Percentiles rank a stretch among this genome's conserved stretches.
Evolutionary conservation across 768 basidiomycete genomes (phyloP).

Genomic region (Rhizopogon rudus): DNA sequence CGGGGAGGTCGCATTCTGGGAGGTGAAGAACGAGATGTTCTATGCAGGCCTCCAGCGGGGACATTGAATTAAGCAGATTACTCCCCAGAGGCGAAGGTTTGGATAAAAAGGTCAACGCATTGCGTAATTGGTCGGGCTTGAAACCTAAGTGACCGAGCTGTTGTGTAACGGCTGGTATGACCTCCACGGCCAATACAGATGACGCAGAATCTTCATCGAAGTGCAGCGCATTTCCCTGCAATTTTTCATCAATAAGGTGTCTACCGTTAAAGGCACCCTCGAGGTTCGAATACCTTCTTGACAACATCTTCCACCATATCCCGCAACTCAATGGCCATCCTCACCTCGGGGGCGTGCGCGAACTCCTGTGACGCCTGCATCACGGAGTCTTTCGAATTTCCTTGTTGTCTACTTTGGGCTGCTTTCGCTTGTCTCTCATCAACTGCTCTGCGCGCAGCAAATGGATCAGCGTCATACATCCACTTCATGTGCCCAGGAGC

Average conservation of each 20-base stretch:
- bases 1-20: conserved; percentile 85
- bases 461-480: conserved; percentile 90
- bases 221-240: conserved; percentile 47
- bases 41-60: conserved; percentile 72
- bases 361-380: conserved; percentile 31
- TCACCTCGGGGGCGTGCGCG: conserved; percentile 63
- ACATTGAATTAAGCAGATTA: conserved; percentile 52
- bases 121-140: conserved; percentile 44
- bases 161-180: conserved; percentile 35
- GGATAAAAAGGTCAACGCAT: conserved; percentile 53
- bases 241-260: background rate
- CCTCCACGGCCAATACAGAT: conserved; percentile 37
- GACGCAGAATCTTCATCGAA: conserved; percentile 34
- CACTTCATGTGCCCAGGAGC: conserved; percentile 69
- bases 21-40: conserved; percentile 80
- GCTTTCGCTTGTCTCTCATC: conserved; percentile 60
- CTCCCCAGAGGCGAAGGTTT: conserved; percentile 52
- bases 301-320: conserved; percentile 80
- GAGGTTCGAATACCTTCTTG: conserved; percentile 50
- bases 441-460: conserved; percentile 64
- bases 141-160: conserved; percentile 71
- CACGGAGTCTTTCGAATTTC: conserved; percentile 9
- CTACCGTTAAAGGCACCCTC: background rate
- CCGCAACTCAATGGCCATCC: conserved; percentile 72
- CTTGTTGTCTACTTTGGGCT: conserved; percentile 38